These are phyloP conservation scores for Psophocarpus tetragonolobus DNA, from an alignment of 306 rosid species.

Conservation along the genomic window DNA sequence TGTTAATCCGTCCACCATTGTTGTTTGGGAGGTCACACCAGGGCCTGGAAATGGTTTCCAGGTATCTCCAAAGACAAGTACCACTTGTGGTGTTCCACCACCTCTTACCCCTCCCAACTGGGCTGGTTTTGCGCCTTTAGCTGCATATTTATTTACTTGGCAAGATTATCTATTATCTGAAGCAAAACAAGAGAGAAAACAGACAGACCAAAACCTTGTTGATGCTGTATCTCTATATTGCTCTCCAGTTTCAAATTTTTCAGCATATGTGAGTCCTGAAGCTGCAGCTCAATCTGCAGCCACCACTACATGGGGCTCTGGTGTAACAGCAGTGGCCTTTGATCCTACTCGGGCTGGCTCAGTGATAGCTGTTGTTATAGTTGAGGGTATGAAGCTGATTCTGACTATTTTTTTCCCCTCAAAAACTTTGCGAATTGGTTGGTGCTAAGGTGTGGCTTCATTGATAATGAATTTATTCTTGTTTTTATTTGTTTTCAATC, in stretches of 20 bases:
- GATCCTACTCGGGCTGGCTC: slow-evolving; percentile 99
- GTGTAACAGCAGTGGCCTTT: slow-evolving; percentile 97
- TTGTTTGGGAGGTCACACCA: slow-evolving; percentile 99
- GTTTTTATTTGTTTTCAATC: neutral
- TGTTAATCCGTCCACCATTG: slow-evolving; percentile 96
- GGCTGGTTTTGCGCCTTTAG: slow-evolving; percentile 91
- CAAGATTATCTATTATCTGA: slow-evolving; percentile 85
- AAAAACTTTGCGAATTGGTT: slow-evolving; percentile 19
- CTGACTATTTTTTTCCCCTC: neutral
- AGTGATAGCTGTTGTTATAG: slow-evolving; percentile 91
- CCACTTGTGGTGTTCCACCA: slow-evolving; percentile 73
- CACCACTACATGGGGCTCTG: slow-evolving; percentile 99
- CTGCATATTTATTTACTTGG: slow-evolving; percentile 95
- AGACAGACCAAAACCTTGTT: slow-evolving; percentile 60
- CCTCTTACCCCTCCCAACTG: slow-evolving; percentile 78
- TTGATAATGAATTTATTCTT: slow-evolving; percentile 7
- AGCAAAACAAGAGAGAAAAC: slow-evolving; percentile 73
- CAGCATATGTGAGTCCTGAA: slow-evolving; percentile 98
- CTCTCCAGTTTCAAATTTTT: slow-evolving; percentile 97
- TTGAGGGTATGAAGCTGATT: slow-evolving; percentile 70
- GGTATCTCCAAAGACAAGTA: slow-evolving; percentile 70
- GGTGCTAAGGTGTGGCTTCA: slow-evolving; percentile 1
- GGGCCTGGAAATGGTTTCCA: slow-evolving; percentile 98
- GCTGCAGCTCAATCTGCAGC: slow-evolving; percentile 98
- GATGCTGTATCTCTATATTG: slow-evolving; percentile 84